These are phyloP conservation scores for Coemansia asiatica DNA, from an alignment of 192 early-diverging fungal genomes.

Conservation along the genomic window DNA sequence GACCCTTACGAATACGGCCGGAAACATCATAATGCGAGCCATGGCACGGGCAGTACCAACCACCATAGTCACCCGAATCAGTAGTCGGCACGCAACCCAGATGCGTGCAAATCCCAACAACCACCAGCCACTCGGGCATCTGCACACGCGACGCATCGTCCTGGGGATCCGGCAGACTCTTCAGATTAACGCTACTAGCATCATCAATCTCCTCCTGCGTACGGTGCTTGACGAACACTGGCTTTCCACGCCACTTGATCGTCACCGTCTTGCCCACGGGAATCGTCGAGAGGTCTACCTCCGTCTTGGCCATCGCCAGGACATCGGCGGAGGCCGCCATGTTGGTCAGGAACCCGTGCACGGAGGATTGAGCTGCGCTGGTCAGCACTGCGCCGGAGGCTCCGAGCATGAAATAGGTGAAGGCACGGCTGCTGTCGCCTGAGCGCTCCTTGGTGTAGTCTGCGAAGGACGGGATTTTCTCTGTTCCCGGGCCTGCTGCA, in stretches of 20 bases:
- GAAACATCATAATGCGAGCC: conserved; percentile 99
- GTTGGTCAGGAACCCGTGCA: conserved; percentile 74
- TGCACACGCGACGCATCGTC: conserved; percentile 85
- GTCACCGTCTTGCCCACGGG: conserved; percentile 97
- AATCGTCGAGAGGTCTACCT: conserved; percentile 87
- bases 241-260: conserved; percentile 99
- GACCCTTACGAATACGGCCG: conserved; percentile 97
- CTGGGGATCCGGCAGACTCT: conserved; percentile 87
- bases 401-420: conserved; percentile 94
- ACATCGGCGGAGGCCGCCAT: conserved; percentile 98
- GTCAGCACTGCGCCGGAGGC: conserved; percentile 81
- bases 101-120: conserved; percentile 87
- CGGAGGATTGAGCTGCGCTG: conserved; percentile 84
- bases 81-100: conserved; percentile 98
- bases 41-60: conserved; percentile 99
- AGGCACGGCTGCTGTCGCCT: conserved; percentile 66
- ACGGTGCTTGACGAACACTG: conserved; percentile 95
- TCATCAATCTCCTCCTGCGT: conserved; percentile 93
- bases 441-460: conserved; percentile 74
- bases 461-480: conserved; percentile 71
- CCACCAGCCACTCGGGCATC: conserved; percentile 95
- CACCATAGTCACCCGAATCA: conserved; percentile 96
- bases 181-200: conserved; percentile 77
- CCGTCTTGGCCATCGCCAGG: conserved; percentile 95
- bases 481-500: conserved; percentile 61